Evolutionary conservation across 352 stramenopile genomes (phyloP).

Genomic region (Phytophthora uliginosa): DNA sequence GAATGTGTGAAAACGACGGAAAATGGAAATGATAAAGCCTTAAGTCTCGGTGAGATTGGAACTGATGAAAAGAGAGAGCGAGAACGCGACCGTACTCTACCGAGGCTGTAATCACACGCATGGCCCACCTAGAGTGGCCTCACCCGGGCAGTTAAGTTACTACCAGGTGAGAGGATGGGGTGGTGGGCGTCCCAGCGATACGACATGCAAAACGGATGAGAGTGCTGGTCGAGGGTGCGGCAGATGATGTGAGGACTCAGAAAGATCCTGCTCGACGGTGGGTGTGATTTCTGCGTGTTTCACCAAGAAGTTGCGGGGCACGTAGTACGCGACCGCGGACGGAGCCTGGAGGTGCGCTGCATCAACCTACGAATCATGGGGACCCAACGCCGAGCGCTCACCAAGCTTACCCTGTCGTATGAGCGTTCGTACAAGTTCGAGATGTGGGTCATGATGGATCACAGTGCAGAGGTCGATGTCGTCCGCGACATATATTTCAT

Average conservation of each 20-base stretch:
- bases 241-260: neutral
- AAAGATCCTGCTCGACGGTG: neutral
- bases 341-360: too few relatives aligned
- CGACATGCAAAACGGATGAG: neutral
- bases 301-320: too few relatives aligned
- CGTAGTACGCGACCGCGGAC: too few relatives aligned
- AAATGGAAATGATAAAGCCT: too few relatives aligned
- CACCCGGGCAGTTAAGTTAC: neutral
- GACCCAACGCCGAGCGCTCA: neutral
- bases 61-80: too few relatives aligned
- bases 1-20: too few relatives aligned
- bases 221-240: neutral
- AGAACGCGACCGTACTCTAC: too few relatives aligned
- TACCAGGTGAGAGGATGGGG: neutral
- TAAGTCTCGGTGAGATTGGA: too few relatives aligned
- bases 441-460: conserved; percentile 6
- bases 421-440: conserved; percentile 2
- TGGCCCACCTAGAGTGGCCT: too few relatives aligned
- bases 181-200: neutral
- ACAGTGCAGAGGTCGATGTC: neutral
- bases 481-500: neutral
- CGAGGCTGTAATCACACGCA: too few relatives aligned
- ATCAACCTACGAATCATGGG: too few relatives aligned
- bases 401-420: conserved; percentile 1
- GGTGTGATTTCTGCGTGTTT: neutral